Evolutionary conservation across 2,329 filamentous ascomycete species (phyloP), one percentile per base, ranked within the genome.

Genomic region (Clarireedia hainanense): DNA sequence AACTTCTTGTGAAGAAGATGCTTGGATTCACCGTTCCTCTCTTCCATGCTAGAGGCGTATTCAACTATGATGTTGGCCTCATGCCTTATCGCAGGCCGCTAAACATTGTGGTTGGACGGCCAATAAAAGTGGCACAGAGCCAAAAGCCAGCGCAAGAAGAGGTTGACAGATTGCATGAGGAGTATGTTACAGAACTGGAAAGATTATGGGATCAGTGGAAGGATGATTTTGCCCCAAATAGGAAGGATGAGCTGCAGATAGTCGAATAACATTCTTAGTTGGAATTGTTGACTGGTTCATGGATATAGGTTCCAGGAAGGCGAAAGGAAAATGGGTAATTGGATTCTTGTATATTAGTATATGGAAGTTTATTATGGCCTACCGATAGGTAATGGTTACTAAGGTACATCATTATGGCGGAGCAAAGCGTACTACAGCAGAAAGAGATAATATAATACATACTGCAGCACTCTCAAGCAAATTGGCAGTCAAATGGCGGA

Each of bases 21-120:
- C 84, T 95, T 76, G 95, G 95, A 51, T 99, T 96, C 66, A 97
- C 94, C 0, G 79, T 97, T 10, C 91, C 94, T 0, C 80, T 95
- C 27, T 87, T 96, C 65, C 91, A 96, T 70, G 92, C 91, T 2
- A 76, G 91, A 26, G 92, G 92, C 12, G 85, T 97, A 42, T 96
- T 97, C 74, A 99, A 99, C 71, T 97, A 99, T 69, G 94, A 99
- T 70, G 89, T 96, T 14, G 94, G 94, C 4, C 75, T 97, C 65
- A 91, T 97, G 89, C 94, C 94, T 0, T 97, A 96, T 70, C 84
- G 94, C 12, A 79, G 85, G 50, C 86, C 90, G 10, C 76, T 99
- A 57, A 94, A 97, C 68, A 83, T 96, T 48, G 91, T 99, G 12
- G 88, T 96, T 14, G 92, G 92, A 3, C 79, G 81, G 52, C 91